Conservation (phyloP, 2,329 filamentous ascomycete genomes). For the Pestalotiopsis sp. region DNA sequence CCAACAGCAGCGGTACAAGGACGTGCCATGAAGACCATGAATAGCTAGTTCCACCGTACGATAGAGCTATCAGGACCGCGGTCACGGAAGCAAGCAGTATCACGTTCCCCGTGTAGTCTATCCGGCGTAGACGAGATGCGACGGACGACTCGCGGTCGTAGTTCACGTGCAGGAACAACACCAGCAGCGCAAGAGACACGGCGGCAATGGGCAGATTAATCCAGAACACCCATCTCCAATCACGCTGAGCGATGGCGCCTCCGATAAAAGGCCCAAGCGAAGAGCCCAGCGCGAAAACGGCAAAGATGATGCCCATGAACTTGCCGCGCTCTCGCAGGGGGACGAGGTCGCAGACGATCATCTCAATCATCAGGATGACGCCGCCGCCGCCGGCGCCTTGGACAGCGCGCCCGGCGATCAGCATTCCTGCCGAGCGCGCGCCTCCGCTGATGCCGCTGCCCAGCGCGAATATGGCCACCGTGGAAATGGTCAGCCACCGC, state of each 20-base stretch:
- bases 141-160: background rate
- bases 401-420: background rate
- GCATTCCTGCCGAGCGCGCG: background rate
- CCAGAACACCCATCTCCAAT: slow-evolving; percentile 44
- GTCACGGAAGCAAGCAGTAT: slow-evolving; percentile 36
- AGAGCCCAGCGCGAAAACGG: background rate
- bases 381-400: background rate
- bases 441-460: background rate
- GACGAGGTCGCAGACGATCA: background rate
- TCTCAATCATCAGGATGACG: background rate
- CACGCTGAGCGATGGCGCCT: background rate
- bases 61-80: slow-evolving; percentile 37
- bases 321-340: background rate
- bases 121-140: slow-evolving; percentile 16
- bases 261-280: background rate
- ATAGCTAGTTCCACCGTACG: slow-evolving; percentile 20
- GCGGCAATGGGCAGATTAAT: slow-evolving; percentile 34
- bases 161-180: slow-evolving; percentile 30
- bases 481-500: background rate
- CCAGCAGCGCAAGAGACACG: slow-evolving; percentile 24
- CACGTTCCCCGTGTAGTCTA: slow-evolving; percentile 39
- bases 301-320: background rate
- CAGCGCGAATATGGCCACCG: background rate
- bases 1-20: slow-evolving; percentile 17
- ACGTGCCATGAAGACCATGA: slow-evolving; percentile 20